Evolutionary conservation across 495 filamentous ascomycete species (phyloP), one percentile per base, ranked within the genome.

Genomic region (Venustampulla echinocandica): DNA sequence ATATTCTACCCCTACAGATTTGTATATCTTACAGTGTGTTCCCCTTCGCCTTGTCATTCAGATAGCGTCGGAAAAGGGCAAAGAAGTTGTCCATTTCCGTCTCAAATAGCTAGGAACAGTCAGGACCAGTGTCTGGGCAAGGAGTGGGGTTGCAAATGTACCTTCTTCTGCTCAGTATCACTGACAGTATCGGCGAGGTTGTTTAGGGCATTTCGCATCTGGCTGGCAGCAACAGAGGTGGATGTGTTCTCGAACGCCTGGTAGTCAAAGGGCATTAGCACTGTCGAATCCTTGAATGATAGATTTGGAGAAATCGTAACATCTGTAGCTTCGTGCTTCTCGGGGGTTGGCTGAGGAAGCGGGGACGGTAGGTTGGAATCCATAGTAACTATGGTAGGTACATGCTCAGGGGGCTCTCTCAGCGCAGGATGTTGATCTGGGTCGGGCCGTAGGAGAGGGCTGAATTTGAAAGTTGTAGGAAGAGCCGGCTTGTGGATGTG

Each of bases 51-150:
- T 95, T 95, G 73, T 99, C 92, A 59, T 95, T 95, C 39, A 99
- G 76, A 65, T 95, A 99, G 63, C 92, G 77, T 50, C 93, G 84
- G 82, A 99, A 99, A 54, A 99, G 84, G 42, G 87, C 82, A 62
- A 90, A 99, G 77, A 99, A 99, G 81, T 99, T 99, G 79, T 99
- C 92, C 87, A 94, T 97, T 71, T 99, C 92, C 11, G 89, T 90
- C 71, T 97, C 92, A 67, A 96, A 99, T 35, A 83, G 67, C 83
- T 70, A 50, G 20, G 22, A 42, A 34, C 10, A 15, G 44, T 53
- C 27, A 58, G 38, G 30, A 44, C 25, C 14, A n/a, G 14, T 19
- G 13, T 19, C 18, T 32, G 1, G 10, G 9, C 32, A 23, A 36
- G 11, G 11, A 10, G 24, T 13, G 30, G 27, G 17, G 30, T 34